Evolutionary conservation across 768 basidiomycete genomes (phyloP), one percentile per base, ranked within the genome.

Genomic region (Naematelia aurantialba): DNA sequence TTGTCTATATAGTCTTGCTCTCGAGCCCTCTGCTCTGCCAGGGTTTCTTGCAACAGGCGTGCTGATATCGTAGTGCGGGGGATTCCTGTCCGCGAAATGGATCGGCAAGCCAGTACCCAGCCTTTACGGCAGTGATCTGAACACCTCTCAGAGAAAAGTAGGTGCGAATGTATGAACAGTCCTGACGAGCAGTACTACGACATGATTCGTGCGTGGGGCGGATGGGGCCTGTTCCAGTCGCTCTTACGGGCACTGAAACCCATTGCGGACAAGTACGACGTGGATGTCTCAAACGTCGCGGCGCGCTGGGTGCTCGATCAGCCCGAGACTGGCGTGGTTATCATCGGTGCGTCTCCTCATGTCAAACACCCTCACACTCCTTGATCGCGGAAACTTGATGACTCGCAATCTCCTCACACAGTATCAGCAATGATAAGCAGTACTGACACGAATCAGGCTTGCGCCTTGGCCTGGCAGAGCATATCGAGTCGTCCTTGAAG

Each of bases 231-330:
- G 25, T 89, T 91, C 76, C 89, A 89, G 68, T 68, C 77, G 0
- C 81, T 91, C 0, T 78, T 91, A 44, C 55, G 69, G 21, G 81
- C 82, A 42, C 80, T 91, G 29, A 82, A 84, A 21, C 68, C 63
- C n/a, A 82, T 90, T 56, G 89, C 84, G 2, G 82, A 87, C 79
- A 83, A 82, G 22, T 85, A 89, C 73, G 82, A 81, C 21, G 78
- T 80, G 47, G 87, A 85, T 76, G 85, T 91, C 34, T 83, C 89
- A 54, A 89, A 89, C 69, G 79, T 91, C 39, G 88, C 89, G 29
- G 86, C 84, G 1, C 84, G 89, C 14, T 90, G 89, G 89, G 86
- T 89, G 0, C 80, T 91, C 21, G 87, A 91, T 78, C 87, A 89
- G 53, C 69, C 71, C 76, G 5, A 87, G 82, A 88, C 90, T 17